Base-by-base conservation (phyloP, 2,329 filamentous ascomycete species). In the Fusarium metavorans region DNA sequence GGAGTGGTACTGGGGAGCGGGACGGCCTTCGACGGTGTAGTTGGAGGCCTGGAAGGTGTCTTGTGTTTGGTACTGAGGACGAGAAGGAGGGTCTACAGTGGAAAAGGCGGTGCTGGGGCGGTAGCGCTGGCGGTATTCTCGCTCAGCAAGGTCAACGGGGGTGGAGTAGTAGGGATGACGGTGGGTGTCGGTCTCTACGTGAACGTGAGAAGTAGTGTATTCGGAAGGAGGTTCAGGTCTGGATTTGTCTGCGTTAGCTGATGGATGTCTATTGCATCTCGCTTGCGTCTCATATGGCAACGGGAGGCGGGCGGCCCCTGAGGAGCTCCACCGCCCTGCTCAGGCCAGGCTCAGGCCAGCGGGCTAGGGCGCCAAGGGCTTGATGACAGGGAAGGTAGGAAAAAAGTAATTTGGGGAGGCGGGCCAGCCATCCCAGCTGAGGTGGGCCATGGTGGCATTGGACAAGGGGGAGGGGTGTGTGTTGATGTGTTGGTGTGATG, bases 71-170 rank as follows among this genome's bases (percentile, higher is more conserved):
- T 82, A 80, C 77, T 82, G 81, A 75, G 79, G 82, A 70, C 81
- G 78, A 67, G 76, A 76, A 70, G 78, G 68, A 70, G 76, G 74
- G 77, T 84, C 82, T 78, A 81, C 80, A 63, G 81, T 80, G 74
- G 78, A 76, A 76, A 79, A 76, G 75, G 82, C 77, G 73, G 82
- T 78, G 81, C 81, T 83, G 76, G 88, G 86, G 77, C 90, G 89
- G 84, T 87, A 86, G 76, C 88, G 89, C 82, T 90, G 85, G 81
- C 91, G 90, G 83, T 92, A 92, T 84, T 92, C 87, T 84, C 89
- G 89, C 85, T 93, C 91, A 81, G 89, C 89, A 77, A 89, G 83
- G 85, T 93, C 91, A 83, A 92, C 87, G 77, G 87, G 84, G 77
- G 83, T 87, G 78, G 86, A 82, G 81, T 85, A 84, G 73, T 84